These are phyloP conservation scores for Knufia petricola DNA, from an alignment of 2,329 filamentous ascomycete genomes.

Conservation along the genomic window DNA sequence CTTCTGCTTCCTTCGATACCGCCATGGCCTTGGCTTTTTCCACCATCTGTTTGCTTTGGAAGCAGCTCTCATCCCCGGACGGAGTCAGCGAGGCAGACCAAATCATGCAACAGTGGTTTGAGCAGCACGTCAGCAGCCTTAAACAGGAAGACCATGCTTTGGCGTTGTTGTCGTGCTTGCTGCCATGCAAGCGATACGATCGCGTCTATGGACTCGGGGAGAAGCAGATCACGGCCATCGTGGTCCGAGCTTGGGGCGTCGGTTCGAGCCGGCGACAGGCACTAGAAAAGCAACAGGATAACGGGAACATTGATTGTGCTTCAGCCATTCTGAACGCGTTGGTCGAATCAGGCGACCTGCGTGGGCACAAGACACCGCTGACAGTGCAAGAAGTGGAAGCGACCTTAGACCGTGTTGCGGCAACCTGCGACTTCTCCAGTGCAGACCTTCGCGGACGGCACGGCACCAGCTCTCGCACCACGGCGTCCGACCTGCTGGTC, in stretches of 20 bases:
- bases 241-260: slow-evolving; percentile 58
- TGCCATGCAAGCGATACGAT: slow-evolving; percentile 67
- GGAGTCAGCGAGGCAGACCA: too few species aligned
- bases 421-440: slow-evolving; percentile 2
- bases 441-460: neutral
- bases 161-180: slow-evolving; percentile 63
- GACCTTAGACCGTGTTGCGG: slow-evolving; percentile 1
- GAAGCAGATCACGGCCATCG: slow-evolving; percentile 50
- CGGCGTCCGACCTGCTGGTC: slow-evolving; percentile 42
- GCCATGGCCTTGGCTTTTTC: too few species aligned
- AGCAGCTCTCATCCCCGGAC: too few species aligned
- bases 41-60: too few species aligned
- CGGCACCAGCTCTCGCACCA: slow-evolving; percentile 23
- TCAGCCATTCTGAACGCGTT: neutral
- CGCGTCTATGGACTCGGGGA: slow-evolving; percentile 65
- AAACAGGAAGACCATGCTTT: slow-evolving; percentile 23
- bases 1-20: too few species aligned
- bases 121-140: too few species aligned
- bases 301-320: slow-evolving; percentile 35
- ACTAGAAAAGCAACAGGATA: slow-evolving; percentile 54
- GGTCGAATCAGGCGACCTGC: neutral
- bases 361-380: neutral
- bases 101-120: too few species aligned
- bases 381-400: slow-evolving; percentile 3
- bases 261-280: slow-evolving; percentile 47